Evolutionary conservation across 2,329 filamentous ascomycete genomes (phyloP).

Genomic region (Diaporthe ampelina): DNA sequence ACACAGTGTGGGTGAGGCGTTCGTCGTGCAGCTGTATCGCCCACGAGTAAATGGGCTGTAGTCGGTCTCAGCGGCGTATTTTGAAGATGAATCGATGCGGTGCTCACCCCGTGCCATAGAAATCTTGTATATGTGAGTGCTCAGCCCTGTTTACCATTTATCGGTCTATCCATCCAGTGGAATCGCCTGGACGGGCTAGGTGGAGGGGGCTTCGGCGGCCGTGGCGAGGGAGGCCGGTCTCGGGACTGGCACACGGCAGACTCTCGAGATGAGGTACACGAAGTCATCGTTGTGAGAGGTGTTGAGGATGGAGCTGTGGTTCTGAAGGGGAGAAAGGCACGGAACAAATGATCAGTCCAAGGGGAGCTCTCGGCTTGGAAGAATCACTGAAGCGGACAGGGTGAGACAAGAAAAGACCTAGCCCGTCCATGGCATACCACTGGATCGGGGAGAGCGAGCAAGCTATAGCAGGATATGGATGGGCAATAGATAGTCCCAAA

Average conservation of each 20-base stretch:
- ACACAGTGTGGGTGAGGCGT: neutral
- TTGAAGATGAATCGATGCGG: neutral
- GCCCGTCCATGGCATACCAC: neutral
- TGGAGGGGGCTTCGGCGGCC: slow-evolving; percentile 55
- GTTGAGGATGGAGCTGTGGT: no score
- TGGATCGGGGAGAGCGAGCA: neutral
- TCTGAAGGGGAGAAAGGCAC: neutral
- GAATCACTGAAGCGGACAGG: neutral
- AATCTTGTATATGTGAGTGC: neutral
- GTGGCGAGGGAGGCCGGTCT: slow-evolving; percentile 55
- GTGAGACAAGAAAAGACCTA: neutral
- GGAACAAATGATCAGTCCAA: neutral
- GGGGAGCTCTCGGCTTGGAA: neutral
- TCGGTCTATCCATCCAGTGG: neutral
- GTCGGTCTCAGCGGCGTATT: neutral
- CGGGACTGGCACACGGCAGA: slow-evolving; percentile 40
- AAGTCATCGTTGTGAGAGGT: slow-evolving; percentile 2
- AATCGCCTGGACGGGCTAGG: slow-evolving; percentile 32
- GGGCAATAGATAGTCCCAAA: neutral
- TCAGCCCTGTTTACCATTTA: neutral
- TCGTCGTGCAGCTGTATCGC: neutral
- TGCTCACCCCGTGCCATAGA: neutral
- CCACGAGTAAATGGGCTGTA: neutral
- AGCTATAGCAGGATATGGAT: neutral
- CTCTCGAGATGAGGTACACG: neutral